Percentiles rank a stretch among this genome's conserved stretches.
These are phyloP conservation scores for Aspergillus unguis DNA, from an alignment of 2,329 filamentous ascomycete genomes.

Conservation along the genomic window DNA sequence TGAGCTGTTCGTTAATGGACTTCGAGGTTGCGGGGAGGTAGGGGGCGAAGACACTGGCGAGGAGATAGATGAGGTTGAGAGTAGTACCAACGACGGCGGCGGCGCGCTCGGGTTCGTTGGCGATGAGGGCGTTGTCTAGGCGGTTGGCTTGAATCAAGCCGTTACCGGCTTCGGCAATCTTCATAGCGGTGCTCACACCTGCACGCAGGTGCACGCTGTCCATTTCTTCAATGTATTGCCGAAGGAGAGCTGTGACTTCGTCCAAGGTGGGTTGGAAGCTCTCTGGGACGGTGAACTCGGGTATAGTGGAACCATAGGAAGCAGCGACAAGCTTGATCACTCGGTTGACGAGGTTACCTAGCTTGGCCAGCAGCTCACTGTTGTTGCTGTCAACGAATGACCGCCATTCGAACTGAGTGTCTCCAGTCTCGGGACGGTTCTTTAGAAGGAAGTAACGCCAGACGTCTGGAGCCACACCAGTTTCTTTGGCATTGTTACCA, in stretches of 20 bases:
- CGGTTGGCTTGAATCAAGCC: constrained; percentile 58
- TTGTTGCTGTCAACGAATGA: constrained; percentile 83
- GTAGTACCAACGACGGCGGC: constrained; percentile 70
- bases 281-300: constrained; percentile 40
- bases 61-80: constrained; percentile 76
- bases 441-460: constrained; percentile 91
- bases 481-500: constrained; percentile 82
- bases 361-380: constrained; percentile 74
- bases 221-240: constrained; percentile 56
- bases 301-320: constrained; percentile 59
- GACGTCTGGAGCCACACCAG: constrained; percentile 78
- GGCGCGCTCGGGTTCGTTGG: constrained; percentile 57
- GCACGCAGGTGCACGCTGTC: constrained; percentile 60
- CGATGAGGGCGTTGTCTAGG: constrained; percentile 61
- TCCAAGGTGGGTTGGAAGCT: constrained; percentile 39
- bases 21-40: constrained; percentile 80
- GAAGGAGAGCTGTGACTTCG: constrained; percentile 52
- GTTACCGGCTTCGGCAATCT: constrained; percentile 59
- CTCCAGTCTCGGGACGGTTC: constrained; percentile 77
- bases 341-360: constrained; percentile 70
- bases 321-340: constrained; percentile 70
- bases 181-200: constrained; percentile 53
- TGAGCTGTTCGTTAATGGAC: constrained; percentile 74
- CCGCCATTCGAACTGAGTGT: constrained; percentile 87
- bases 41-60: constrained; percentile 73